Evolutionary conservation across 2,329 filamentous ascomycete species (phyloP).

Genomic region (Aaosphaeria pasadenensis): DNA sequence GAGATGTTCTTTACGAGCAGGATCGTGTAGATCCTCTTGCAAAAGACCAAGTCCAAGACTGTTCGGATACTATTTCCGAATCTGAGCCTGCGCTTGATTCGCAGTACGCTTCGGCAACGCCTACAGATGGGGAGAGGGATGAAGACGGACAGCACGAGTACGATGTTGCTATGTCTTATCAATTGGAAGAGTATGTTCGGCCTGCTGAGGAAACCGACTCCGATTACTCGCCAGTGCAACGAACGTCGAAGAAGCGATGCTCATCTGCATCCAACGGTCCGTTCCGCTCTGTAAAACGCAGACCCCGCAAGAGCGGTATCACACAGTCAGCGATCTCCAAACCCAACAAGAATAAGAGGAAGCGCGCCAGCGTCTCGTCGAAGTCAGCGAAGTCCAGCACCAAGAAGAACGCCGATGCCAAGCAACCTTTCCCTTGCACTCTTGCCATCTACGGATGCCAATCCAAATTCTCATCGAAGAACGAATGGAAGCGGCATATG

Average conservation of each 20-base stretch:
- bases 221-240: slow-evolving; percentile 32
- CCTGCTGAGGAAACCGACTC: slow-evolving; percentile 33
- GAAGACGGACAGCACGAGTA: slow-evolving; percentile 4
- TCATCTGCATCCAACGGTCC: too few relatives aligned
- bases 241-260: slow-evolving; percentile 13
- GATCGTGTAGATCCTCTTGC: slow-evolving; percentile 23
- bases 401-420: neutral
- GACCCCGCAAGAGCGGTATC: too few relatives aligned
- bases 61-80: slow-evolving; percentile 20
- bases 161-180: slow-evolving; percentile 4
- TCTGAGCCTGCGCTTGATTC: slow-evolving; percentile 15
- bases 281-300: too few relatives aligned
- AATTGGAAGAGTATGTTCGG: slow-evolving; percentile 29
- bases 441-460: slow-evolving; percentile 75
- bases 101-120: neutral
- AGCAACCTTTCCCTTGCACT: slow-evolving; percentile 68
- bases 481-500: slow-evolving; percentile 94
- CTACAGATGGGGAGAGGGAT: neutral
- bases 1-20: slow-evolving; percentile 27
- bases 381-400: too few relatives aligned
- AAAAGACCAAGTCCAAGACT: slow-evolving; percentile 21
- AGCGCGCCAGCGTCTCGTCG: too few relatives aligned
- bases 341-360: too few relatives aligned
- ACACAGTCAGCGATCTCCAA: too few relatives aligned
- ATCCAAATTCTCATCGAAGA: slow-evolving; percentile 74